phyloP scores from a whole-genome alignment of 1,284 basidiomycete genomes.

The Lignosus rhinocerotis region DNA sequence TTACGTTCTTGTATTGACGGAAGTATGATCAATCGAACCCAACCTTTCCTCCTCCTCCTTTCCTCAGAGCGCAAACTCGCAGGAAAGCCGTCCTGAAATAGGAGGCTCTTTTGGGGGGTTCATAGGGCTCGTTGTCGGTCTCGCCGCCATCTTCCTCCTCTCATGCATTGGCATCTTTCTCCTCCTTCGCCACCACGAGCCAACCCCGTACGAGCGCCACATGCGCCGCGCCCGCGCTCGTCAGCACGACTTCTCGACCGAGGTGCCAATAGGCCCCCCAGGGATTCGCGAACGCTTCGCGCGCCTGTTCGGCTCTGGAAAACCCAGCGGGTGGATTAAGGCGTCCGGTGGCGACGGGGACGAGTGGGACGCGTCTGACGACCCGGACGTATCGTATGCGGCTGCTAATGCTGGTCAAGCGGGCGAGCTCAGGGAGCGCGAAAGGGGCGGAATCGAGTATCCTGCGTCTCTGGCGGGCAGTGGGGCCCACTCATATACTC shows the following conservation, averaged over 20 bases:
- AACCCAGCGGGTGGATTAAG: constrained; percentile 31
- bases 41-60: not conserved
- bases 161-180: constrained; percentile 37
- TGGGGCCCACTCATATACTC: not conserved
- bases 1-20: not conserved
- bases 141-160: constrained; percentile 34
- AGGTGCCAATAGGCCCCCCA: constrained; percentile 26
- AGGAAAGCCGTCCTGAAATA: constrained; percentile 24
- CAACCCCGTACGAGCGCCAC: constrained; percentile 33
- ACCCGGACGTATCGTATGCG: constrained; percentile 4
- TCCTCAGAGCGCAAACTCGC: constrained; percentile 12
- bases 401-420: not conserved
- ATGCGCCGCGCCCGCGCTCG: constrained; percentile 26
- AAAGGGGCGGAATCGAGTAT: not conserved
- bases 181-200: constrained; percentile 36
- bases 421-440: constrained; percentile 14
- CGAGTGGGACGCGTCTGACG: constrained; percentile 33
- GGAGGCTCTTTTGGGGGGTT: constrained; percentile 35
- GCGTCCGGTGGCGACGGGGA: constrained; percentile 29
- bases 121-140: constrained; percentile 35
- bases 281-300: constrained; percentile 31
- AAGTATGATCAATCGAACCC: too few species aligned
- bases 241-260: constrained; percentile 22
- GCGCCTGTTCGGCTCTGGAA: constrained; percentile 23
- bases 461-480: constrained; percentile 9